Evolutionary conservation across 805 yeast species (phyloP).

Genomic region (Hanseniaspora nectarophila): DNA sequence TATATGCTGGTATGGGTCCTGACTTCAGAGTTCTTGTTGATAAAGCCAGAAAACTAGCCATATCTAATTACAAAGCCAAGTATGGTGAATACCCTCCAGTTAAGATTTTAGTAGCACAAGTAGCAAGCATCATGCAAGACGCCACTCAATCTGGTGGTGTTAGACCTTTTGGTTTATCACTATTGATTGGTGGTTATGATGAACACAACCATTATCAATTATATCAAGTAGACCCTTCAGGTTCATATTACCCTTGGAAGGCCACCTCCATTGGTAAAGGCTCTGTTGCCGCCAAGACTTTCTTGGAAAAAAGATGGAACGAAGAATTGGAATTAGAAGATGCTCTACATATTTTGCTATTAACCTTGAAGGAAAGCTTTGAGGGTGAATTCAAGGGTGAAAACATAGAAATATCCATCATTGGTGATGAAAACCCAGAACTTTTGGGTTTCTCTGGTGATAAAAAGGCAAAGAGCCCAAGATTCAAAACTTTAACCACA

Average conservation of each 20-base stretch:
- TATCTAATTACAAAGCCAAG: conserved; percentile 79
- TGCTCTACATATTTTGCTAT: conserved; percentile 89
- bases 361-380: conserved; percentile 88
- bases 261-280: conserved; percentile 98
- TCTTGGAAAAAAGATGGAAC: conserved; percentile 95
- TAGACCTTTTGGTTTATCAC: conserved; percentile 94
- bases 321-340: conserved; percentile 94
- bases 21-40: conserved; percentile 91
- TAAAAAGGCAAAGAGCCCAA: conserved; percentile 65
- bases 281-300: conserved; percentile 90
- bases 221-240: conserved; percentile 96
- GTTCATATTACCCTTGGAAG: conserved; percentile 97
- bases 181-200: conserved; percentile 89
- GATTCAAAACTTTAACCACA: conserved; percentile 70
- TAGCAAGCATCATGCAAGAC: conserved; percentile 94
- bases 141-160: conserved; percentile 99
- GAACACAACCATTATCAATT: conserved; percentile 61
- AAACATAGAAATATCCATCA: conserved; percentile 81
- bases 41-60: conserved; percentile 85
- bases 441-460: conserved; percentile 80
- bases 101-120: conserved; percentile 79
- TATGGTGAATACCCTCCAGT: conserved; percentile 98
- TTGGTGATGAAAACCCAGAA: conserved; percentile 72
- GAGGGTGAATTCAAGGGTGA: conserved; percentile 98
- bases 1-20: conserved; percentile 98